phyloP scores from a whole-genome alignment of 441 rosid genomes.

The Sinapis alba region DNA sequence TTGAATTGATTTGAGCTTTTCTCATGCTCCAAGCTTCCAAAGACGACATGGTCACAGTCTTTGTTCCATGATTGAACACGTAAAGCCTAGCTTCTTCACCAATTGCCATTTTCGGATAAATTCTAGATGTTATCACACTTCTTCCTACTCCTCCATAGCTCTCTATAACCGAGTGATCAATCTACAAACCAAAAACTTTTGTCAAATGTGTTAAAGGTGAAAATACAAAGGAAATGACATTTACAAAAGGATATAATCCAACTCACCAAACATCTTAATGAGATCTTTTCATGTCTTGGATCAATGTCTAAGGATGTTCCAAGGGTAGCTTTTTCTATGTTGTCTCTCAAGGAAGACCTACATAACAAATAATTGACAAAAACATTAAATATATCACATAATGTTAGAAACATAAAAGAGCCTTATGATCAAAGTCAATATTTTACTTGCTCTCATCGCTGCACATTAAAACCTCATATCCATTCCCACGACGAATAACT shows the following conservation, averaged over 20 bases:
- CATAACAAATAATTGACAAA: neutral
- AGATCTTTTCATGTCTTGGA: constrained; percentile 51
- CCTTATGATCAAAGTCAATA: neutral
- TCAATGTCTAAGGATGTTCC: constrained; percentile 55
- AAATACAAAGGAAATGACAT: neutral
- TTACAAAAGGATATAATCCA: neutral
- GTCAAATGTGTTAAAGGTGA: neutral
- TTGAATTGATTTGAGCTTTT: constrained; percentile 37
- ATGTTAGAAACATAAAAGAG: neutral
- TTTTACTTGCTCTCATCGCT: constrained; percentile 65
- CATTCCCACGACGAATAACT: constrained; percentile 45
- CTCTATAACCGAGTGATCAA: constrained; percentile 62
- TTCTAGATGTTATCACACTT: constrained; percentile 55
- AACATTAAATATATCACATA: neutral
- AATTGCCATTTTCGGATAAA: constrained; percentile 60
- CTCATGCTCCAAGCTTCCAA: constrained; percentile 65
- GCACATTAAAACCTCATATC: constrained; percentile 60
- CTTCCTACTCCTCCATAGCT: constrained; percentile 58
- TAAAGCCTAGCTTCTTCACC: constrained; percentile 43
- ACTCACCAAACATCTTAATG: constrained; percentile 73
- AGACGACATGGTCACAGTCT: constrained; percentile 37
- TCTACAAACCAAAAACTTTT: constrained; percentile 35
- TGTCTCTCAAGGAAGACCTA: neutral
- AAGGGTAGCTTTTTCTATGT: neutral
- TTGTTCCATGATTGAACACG: constrained; percentile 52